Evolutionary conservation across 257 asterid genomes (phyloP).

Genomic region (Verbena officinalis): DNA sequence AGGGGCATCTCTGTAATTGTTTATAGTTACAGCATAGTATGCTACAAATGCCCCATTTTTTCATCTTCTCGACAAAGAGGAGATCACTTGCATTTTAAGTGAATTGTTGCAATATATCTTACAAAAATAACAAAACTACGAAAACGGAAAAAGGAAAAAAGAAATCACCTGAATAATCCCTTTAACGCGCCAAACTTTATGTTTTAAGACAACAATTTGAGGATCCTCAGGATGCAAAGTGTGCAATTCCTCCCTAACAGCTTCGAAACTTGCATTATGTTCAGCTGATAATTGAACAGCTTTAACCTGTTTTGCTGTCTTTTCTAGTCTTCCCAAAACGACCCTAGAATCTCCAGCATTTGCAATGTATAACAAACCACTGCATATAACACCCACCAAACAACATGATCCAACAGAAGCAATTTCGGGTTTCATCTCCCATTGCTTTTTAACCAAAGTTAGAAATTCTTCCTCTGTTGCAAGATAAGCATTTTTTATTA

Average conservation of each 20-base stretch:
- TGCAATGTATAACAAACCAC: slow-evolving; percentile 64
- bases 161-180: slow-evolving; percentile 78
- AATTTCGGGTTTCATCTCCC: slow-evolving; percentile 67
- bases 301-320: slow-evolving; percentile 47
- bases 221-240: slow-evolving; percentile 80
- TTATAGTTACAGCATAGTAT: too few relatives aligned
- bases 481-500: slow-evolving; percentile 64
- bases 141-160: background rate
- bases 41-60: too few relatives aligned
- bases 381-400: slow-evolving; percentile 72
- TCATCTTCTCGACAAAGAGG: too few relatives aligned
- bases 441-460: slow-evolving; percentile 61
- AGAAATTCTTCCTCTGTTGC: slow-evolving; percentile 85
- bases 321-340: slow-evolving; percentile 63
- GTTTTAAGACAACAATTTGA: slow-evolving; percentile 71
- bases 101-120: background rate
- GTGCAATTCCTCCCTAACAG: slow-evolving; percentile 69
- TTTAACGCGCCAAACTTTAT: slow-evolving; percentile 89
- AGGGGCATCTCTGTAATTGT: too few relatives aligned
- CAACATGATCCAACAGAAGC: slow-evolving; percentile 92
- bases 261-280: slow-evolving; percentile 68
- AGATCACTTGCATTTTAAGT: too few relatives aligned
- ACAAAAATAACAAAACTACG: background rate
- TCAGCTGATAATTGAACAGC: slow-evolving; percentile 77
- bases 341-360: slow-evolving; percentile 87